A percentile compares a stretch with the other conserved stretches of the same genome.
These are phyloP conservation scores for Stachybotrys chlorohalonatus DNA, from an alignment of 2,329 filamentous ascomycete species.

Conservation along the genomic window DNA sequence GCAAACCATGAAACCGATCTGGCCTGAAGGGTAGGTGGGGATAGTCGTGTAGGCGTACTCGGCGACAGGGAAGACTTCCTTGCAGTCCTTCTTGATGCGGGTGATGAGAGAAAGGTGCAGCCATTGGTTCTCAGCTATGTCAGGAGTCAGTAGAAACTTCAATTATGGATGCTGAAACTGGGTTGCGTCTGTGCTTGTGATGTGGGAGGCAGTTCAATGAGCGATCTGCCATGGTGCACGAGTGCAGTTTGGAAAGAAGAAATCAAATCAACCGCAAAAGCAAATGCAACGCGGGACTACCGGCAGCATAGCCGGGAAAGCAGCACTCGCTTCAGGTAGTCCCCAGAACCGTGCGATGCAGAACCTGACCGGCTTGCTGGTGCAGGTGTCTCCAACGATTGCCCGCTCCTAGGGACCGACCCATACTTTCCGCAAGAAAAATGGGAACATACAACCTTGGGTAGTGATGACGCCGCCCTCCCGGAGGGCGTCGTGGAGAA, in stretches of 20 bases:
- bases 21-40: conserved; percentile 95
- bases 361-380: conserved; percentile 7
- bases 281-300: conserved; percentile 25
- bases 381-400: conserved; percentile 12
- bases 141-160: background rate
- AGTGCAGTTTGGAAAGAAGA: background rate
- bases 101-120: conserved; percentile 90
- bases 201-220: background rate
- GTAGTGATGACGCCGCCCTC: conserved; percentile 98
- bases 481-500: conserved; percentile 79
- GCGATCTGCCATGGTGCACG: conserved; percentile 5
- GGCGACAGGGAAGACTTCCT: conserved; percentile 91
- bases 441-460: conserved; percentile 98
- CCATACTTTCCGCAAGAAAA: conserved; percentile 35
- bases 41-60: conserved; percentile 99
- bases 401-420: conserved; percentile 23
- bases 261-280: conserved; percentile 3
- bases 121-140: conserved; percentile 95
- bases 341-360: conserved; percentile 21
- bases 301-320: conserved; percentile 26
- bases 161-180: background rate
- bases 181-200: background rate
- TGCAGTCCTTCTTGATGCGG: conserved; percentile 93
- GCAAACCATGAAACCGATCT: conserved; percentile 99
- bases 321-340: conserved; percentile 28